Conservation (phyloP, 345 rosid species). For the Eutrema heterophyllum region DNA sequence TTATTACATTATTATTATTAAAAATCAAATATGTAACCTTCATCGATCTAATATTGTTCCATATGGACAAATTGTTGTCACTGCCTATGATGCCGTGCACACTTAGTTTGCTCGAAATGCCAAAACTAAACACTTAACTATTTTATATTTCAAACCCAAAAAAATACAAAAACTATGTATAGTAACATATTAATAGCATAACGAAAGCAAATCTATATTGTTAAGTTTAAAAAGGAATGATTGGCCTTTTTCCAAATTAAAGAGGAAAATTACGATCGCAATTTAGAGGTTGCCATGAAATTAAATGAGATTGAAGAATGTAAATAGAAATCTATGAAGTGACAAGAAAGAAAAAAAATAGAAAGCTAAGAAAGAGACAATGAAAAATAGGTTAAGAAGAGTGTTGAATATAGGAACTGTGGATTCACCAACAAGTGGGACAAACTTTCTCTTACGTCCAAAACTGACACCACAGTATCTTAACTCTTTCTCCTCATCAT, state of each 20-base stretch:
- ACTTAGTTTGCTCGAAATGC: not conserved
- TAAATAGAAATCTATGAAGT: slow-evolving; percentile 26
- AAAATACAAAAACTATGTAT: not conserved
- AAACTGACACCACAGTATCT: slow-evolving; percentile 33
- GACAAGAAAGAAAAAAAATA: slow-evolving; percentile 27
- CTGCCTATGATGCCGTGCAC: not conserved
- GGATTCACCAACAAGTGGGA: slow-evolving; percentile 38
- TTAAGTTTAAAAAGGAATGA: slow-evolving; percentile 14
- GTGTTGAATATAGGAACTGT: slow-evolving; percentile 34
- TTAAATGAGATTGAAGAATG: slow-evolving; percentile 16
- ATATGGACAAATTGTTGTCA: not conserved
- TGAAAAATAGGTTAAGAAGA: slow-evolving; percentile 11
- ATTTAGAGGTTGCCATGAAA: not conserved
- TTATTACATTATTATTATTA: not conserved
- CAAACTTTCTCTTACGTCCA: slow-evolving; percentile 30
- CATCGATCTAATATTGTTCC: not conserved
- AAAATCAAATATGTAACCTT: not conserved
- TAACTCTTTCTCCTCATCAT: slow-evolving; percentile 31
- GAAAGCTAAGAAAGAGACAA: slow-evolving; percentile 30
- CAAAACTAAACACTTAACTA: not conserved
- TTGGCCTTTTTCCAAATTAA: not conserved
- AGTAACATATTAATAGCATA: slow-evolving; percentile 3
- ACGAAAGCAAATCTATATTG: slow-evolving; percentile 17
- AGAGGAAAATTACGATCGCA: slow-evolving; percentile 15
- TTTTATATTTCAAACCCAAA: not conserved